phyloP scores from a whole-genome alignment of 2,329 filamentous ascomycete genomes.

The Fusarium sp. region DNA sequence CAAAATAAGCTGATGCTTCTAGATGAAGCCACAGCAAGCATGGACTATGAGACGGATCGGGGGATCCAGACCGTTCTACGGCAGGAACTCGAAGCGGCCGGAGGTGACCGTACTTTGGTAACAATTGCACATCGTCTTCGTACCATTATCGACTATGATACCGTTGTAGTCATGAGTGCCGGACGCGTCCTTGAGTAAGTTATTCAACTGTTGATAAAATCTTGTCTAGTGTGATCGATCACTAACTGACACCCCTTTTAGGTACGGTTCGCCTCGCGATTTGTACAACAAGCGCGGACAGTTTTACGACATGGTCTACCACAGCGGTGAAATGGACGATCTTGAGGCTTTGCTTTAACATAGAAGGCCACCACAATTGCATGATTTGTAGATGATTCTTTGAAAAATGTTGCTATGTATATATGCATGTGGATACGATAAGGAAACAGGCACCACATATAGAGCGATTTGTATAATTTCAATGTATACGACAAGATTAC shows the following conservation, averaged over 20 bases:
- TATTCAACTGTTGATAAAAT: slow-evolving; percentile 30
- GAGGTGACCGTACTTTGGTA: slow-evolving; percentile 62
- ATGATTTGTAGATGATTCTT: not conserved
- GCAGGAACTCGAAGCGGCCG: slow-evolving; percentile 58
- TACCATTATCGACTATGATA: slow-evolving; percentile 70
- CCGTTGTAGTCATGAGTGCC: slow-evolving; percentile 66
- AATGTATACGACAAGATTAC: not conserved
- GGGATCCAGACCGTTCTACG: slow-evolving; percentile 66
- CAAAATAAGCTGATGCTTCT: slow-evolving; percentile 66
- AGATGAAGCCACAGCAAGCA: slow-evolving; percentile 69
- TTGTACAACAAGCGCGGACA: slow-evolving; percentile 58
- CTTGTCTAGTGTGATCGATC: not conserved
- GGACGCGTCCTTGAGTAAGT: slow-evolving; percentile 65
- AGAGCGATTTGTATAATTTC: not conserved
- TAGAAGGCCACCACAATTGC: not conserved
- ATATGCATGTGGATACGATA: not conserved
- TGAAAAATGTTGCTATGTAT: not conserved
- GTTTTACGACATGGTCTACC: slow-evolving; percentile 67
- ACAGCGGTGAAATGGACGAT: slow-evolving; percentile 64
- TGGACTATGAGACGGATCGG: slow-evolving; percentile 68
- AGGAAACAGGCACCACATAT: not conserved
- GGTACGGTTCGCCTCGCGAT: slow-evolving; percentile 59
- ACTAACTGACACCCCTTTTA: slow-evolving; percentile 36
- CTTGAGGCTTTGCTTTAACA: slow-evolving; percentile 52
- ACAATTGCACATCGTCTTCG: slow-evolving; percentile 68